Base-by-base conservation (phyloP, 768 basidiomycete species). In the Tephrocybe sp. region DNA sequence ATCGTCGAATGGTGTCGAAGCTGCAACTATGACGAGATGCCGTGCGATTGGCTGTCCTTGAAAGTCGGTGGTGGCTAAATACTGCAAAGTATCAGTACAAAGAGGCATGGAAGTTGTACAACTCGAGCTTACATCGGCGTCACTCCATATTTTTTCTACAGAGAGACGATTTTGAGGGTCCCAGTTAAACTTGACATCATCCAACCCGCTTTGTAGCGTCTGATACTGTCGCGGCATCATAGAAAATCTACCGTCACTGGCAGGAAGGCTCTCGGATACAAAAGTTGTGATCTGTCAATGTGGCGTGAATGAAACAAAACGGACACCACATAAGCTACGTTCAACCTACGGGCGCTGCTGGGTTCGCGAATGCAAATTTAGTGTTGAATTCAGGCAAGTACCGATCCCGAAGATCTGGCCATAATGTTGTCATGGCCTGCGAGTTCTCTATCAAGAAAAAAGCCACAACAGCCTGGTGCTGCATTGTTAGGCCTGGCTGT, bases 371-470 rank as follows among this genome's bases (percentile, higher is more conserved):
- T 51, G 72, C 62, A 42, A 82, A 60, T 22, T 66, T 68, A 34
- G 71, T 67, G 44, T 77, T 66, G 34, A 83, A 64, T 8, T 60
- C 67, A 16, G 61, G 65, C 18, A 82, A 67, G 59, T 74, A 75
- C 19, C 68, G 71, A 58, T 75, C 71, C 53, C 72, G 66, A 27
- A 82, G 73, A 62, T 77, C 69, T 54, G 69, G 57, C 81, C 81
- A 83, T 19, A 71, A 64, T 5, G 53, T 16, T 21, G 64, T 61
- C 68, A 80, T 76, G 1, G 63, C 60, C 27, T 67, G 65, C 0
- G 81, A 82, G 57, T 82, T 82, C 65, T 83, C 81, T 54, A 82
- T 70, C 50, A 83, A 67, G 51, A 82, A 57, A 43, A 80, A 68
- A n/a, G 71, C 66, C 29, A 65, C 68, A 23, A 71, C 59, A 15